Evolutionary conservation across 2,329 filamentous ascomycete genomes (phyloP), one percentile per base, ranked within the genome.

Genomic region (Penicillium carneum): DNA sequence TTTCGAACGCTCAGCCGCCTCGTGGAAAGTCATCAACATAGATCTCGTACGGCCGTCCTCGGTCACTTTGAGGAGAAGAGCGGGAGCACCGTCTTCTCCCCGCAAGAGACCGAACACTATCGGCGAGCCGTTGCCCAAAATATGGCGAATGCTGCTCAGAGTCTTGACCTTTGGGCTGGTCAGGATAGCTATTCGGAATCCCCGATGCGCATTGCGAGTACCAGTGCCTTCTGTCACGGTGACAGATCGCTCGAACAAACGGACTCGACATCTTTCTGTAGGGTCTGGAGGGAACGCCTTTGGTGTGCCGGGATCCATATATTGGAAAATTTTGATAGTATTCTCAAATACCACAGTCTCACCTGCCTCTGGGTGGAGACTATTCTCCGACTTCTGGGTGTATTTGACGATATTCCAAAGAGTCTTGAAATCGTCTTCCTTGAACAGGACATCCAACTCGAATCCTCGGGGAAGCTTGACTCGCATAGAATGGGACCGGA

Each of bases 361-460:
- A 54, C 91, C 90, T 33, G 83, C 82, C 42, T 87, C 85, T 7
- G 88, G 87, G 38, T 87, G 87, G 43, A 96, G 82, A 53, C 87
- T 90, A 29, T 84, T 83, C 71, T 93, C 89, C 2, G 94, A 87
- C 70, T 90, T 92, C 66, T 85, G 86, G 29, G 90, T 91, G 74
- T 96, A 94, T 62, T 96, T 92, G 66, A 93, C 92, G 76, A 96
- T 92, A 69, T 87, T 90, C 87, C 89, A 93, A 11, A 96, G 78
- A 64, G 86, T 88, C 63, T 88, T 86, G 79, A 90, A 96, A 72
- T 96, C 92, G n/a, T 85, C 81, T 69, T 93, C 90, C 14, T 83
- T 84, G 72, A 93, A 88, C 64, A 90, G 87, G 18, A 95, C 80
- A 20, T 85, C 86, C 43, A 96, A 79, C 60, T 89, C 80, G 71